These are phyloP conservation scores for Candida gorgasii DNA, from an alignment of 805 yeast genomes.

Conservation along the genomic window DNA sequence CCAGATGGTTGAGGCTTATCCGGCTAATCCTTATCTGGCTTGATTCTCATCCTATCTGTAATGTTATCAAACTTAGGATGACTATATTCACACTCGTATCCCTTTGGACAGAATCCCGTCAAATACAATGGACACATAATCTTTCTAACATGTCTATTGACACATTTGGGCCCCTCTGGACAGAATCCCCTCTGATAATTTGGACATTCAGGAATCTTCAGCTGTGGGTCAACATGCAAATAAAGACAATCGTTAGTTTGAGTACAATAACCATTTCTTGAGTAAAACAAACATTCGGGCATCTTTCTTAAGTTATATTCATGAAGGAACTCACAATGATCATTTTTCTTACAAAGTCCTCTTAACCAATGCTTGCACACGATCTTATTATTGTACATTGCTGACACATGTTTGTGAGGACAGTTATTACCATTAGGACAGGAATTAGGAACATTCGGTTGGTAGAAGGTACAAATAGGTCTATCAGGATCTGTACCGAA, in stretches of 20 bases:
- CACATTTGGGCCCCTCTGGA: conserved; percentile 85
- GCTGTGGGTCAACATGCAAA: conserved; percentile 85
- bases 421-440: conserved; percentile 89
- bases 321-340: conserved; percentile 93
- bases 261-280: conserved; percentile 82
- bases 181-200: conserved; percentile 89
- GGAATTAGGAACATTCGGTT: conserved; percentile 53
- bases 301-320: conserved; percentile 91
- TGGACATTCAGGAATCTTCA: conserved; percentile 84
- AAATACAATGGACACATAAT: conserved; percentile 76
- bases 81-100: conserved; percentile 71
- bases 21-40: conserved; percentile 31
- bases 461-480: conserved; percentile 77
- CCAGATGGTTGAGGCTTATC: too few species aligned
- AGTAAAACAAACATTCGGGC: conserved; percentile 93
- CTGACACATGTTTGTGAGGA: conserved; percentile 78
- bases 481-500: conserved; percentile 86
- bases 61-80: conserved; percentile 75
- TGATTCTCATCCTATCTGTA: conserved; percentile 43
- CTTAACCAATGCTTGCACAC: conserved; percentile 99
- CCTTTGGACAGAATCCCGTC: conserved; percentile 92
- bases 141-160: conserved; percentile 75
- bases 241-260: conserved; percentile 94
- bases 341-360: conserved; percentile 95
- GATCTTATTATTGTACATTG: conserved; percentile 53